Evolutionary conservation across 352 stramenopile genomes (phyloP).

Genomic region (Peronosclerospora sorghi): DNA sequence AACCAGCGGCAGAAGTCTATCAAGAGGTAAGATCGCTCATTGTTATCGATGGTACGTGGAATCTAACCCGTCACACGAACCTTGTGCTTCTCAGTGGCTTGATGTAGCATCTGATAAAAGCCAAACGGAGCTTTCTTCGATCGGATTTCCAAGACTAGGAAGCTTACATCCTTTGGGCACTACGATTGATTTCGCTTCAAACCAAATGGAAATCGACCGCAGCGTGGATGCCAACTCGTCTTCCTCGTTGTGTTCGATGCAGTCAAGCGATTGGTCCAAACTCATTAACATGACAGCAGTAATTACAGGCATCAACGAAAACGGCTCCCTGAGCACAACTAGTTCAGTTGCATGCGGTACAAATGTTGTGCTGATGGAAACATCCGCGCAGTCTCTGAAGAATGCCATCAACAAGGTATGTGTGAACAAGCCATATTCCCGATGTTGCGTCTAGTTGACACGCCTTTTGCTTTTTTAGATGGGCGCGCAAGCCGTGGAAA

Average conservation of each 20-base stretch:
- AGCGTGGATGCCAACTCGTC: slow-evolving; percentile 36
- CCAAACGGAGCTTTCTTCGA: slow-evolving; percentile 55
- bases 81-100: slow-evolving; percentile 40
- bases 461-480: slow-evolving; percentile 29
- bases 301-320: slow-evolving; percentile 77
- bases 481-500: slow-evolving; percentile 56
- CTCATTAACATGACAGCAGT: slow-evolving; percentile 81
- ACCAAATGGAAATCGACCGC: slow-evolving; percentile 57
- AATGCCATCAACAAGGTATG: slow-evolving; percentile 73
- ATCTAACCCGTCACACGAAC: not conserved
- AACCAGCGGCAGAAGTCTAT: slow-evolving; percentile 71
- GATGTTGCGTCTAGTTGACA: not conserved
- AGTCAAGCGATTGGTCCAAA: slow-evolving; percentile 70
- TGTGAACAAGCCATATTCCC: not conserved
- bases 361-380: slow-evolving; percentile 83
- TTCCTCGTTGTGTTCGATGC: slow-evolving; percentile 64
- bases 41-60: not conserved
- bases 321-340: slow-evolving; percentile 72
- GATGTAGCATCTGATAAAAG: slow-evolving; percentile 67
- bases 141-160: slow-evolving; percentile 69
- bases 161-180: slow-evolving; percentile 77
- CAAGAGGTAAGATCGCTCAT: slow-evolving; percentile 37
- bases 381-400: slow-evolving; percentile 67
- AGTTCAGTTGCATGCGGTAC: slow-evolving; percentile 65
- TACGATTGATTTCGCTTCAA: slow-evolving; percentile 68